phyloP scores from a whole-genome alignment of 768 basidiomycete genomes.

The Lactarius trivialis region DNA sequence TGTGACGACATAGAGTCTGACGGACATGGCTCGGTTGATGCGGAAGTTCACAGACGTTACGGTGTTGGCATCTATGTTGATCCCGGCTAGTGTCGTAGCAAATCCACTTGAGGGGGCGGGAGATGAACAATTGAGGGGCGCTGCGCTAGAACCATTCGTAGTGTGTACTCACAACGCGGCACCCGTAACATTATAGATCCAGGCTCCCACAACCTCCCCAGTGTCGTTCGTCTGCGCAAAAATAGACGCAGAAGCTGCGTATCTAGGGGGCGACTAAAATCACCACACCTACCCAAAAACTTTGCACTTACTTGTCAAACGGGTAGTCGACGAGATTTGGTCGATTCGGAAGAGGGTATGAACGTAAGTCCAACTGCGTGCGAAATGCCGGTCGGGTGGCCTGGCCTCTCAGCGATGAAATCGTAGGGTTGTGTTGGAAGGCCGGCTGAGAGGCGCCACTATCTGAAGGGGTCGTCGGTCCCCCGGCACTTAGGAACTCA shows the following conservation, averaged over 20 bases:
- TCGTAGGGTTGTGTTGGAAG: slow-evolving; percentile 10
- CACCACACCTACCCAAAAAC: background rate
- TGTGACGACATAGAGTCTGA: slow-evolving; percentile 8
- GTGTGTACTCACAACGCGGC: slow-evolving; percentile 3
- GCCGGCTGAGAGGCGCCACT: background rate
- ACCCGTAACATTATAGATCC: slow-evolving; percentile 1
- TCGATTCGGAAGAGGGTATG: background rate
- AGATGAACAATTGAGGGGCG: background rate
- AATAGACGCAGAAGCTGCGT: background rate
- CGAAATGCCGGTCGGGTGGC: background rate
- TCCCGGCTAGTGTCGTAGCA: background rate
- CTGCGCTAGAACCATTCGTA: too few relatives aligned
- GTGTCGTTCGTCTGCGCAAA: slow-evolving; percentile 11
- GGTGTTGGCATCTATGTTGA: background rate
- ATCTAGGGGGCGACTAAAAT: background rate
- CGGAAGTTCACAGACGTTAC: background rate
- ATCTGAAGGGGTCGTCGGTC: background rate
- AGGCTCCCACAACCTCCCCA: background rate
- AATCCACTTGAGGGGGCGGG: slow-evolving; percentile 1
- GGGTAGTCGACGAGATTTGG: slow-evolving; percentile 7
- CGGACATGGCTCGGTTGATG: slow-evolving; percentile 3
- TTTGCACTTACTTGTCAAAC: slow-evolving; percentile 5
- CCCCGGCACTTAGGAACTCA: background rate
- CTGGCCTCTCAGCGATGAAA: background rate
- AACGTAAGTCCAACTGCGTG: background rate